Percentiles rank a stretch among this genome's conserved stretches.
phyloP scores from a whole-genome alignment of 371 early-diverging fungal genomes.

The Chytridium lagenaria region DNA sequence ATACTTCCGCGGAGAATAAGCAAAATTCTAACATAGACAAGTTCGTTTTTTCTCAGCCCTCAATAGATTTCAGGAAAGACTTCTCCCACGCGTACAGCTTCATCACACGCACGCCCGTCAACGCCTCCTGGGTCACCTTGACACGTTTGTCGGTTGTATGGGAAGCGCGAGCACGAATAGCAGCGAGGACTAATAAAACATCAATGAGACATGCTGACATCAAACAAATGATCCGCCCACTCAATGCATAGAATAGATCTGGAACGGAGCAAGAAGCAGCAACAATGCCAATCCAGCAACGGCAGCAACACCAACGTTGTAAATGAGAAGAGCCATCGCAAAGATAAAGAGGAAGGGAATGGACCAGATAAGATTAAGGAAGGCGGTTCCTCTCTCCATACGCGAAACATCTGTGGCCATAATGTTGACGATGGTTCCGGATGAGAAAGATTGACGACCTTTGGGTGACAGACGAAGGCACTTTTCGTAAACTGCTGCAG shows the following conservation, averaged over 20 bases:
- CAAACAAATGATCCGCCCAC: not conserved
- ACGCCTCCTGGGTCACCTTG: constrained; percentile 39
- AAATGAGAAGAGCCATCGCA: constrained; percentile 23
- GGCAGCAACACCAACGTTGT: constrained; percentile 30
- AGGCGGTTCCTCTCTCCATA: constrained; percentile 30
- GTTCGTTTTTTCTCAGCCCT: constrained; percentile 25
- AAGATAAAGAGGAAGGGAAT: constrained; percentile 27
- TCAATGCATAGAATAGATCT: constrained; percentile 21
- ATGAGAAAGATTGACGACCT: constrained; percentile 28
- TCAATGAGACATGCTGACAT: not conserved
- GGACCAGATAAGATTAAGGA: constrained; percentile 28
- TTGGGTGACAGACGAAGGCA: constrained; percentile 29
- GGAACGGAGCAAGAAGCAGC: constrained; percentile 29
- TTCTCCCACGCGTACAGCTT: constrained; percentile 45
- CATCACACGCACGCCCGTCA: constrained; percentile 51
- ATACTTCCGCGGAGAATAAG: constrained; percentile 25
- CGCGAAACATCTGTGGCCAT: constrained; percentile 33
- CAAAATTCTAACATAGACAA: constrained; percentile 8
- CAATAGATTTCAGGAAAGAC: constrained; percentile 28
- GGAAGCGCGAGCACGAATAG: constrained; percentile 21
- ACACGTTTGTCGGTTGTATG: constrained; percentile 41
- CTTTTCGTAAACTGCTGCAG: constrained; percentile 28
- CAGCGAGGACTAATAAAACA: constrained; percentile 17
- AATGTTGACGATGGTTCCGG: constrained; percentile 24
- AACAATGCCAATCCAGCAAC: constrained; percentile 39